Evolutionary conservation across 257 asterid genomes (phyloP), one percentile per base, ranked within the genome.

Genomic region (Asclepias syriaca): DNA sequence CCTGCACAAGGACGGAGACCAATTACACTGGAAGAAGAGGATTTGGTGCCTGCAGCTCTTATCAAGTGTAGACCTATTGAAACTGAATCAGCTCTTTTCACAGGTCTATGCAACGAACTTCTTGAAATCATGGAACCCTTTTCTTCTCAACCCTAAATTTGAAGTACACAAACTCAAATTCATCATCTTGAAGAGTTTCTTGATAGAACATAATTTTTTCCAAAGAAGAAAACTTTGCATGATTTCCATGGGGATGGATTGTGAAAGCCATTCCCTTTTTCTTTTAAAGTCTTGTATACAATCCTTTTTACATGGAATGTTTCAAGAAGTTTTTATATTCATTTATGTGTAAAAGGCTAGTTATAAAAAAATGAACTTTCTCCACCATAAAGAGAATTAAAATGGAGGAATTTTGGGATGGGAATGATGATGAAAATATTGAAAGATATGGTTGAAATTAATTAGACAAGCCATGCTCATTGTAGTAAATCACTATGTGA

Each of bases 21-120:
- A 5, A 56, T 75, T 37, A 87, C 95, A 3, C 87, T 95, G 13
- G 98, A 88, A 72, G 91, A 88, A 6, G 98, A 95, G 78, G 99
- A 90, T 85, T 80, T 95, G 81, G 92, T 95, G 48, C 99, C 98
- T 65, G 72, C 96, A n/a, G 97, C 95, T 34, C 90, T 95, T 4
- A 77, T 90, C 75, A 95, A 95, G 83, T 95, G 84, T 82, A 86
- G 74, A 72, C 97, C 97, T 19, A 80, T 86, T 19, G 98, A 95
- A 81, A 85, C 91, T 8, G 98, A 86, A 7, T 80, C 88, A 4
- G 69, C 74, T 43, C 92, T 92, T 58, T 90, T 95, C 61, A 95
- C 99, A 0, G 96, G 98, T 63, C 91, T 90, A 29, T 56, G 88
- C 39, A 89, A 90, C 24, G 96, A 90, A 50, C 97, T 95, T 68